A percentile compares a stretch with the other conserved stretches of the same genome.
These are phyloP conservation scores for Leccinum olivaceopallidum DNA, from an alignment of 768 basidiomycete genomes.

Conservation along the genomic window DNA sequence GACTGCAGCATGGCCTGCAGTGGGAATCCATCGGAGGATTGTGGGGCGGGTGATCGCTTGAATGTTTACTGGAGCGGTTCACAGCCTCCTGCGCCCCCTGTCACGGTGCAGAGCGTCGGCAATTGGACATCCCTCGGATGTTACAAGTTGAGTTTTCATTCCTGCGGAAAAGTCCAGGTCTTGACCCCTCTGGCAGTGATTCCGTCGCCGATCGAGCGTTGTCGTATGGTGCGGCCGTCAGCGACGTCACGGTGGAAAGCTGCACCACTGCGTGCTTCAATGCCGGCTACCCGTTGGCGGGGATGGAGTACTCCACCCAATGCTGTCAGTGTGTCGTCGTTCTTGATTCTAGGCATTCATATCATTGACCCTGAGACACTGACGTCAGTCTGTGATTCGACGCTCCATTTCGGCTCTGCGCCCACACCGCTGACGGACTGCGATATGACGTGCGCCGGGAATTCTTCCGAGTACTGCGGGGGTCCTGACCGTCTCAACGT, in stretches of 20 bases:
- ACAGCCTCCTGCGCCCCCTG: conserved; percentile 54
- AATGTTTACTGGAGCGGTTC: conserved; percentile 67
- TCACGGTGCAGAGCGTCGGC: conserved; percentile 54
- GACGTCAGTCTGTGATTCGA: conserved; percentile 28
- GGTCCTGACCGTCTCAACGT: conserved; percentile 54
- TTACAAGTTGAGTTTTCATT: conserved; percentile 50
- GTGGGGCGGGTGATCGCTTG: conserved; percentile 60
- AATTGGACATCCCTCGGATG: conserved; percentile 75
- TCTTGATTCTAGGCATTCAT: conserved; percentile 29
- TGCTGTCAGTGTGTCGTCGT: conserved; percentile 42
- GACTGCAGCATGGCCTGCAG: conserved; percentile 66
- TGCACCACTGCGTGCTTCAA: conserved; percentile 50
- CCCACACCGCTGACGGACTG: conserved; percentile 54
- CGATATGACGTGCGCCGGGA: conserved; percentile 32
- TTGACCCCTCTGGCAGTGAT: conserved; percentile 32
- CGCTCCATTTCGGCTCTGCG: conserved; percentile 21
- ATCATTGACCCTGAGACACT: conserved; percentile 45
- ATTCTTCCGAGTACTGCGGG: conserved; percentile 62
- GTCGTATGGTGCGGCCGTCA: conserved; percentile 33
- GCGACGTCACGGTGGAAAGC: conserved; percentile 47
- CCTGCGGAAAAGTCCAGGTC: not conserved
- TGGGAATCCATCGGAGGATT: conserved; percentile 56
- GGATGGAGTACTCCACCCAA: conserved; percentile 47
- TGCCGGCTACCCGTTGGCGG: conserved; percentile 41
- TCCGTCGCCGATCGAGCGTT: conserved; percentile 35